Base-by-base conservation (phyloP, 139 green algal species). In the Medakamo hakoo region DNA sequence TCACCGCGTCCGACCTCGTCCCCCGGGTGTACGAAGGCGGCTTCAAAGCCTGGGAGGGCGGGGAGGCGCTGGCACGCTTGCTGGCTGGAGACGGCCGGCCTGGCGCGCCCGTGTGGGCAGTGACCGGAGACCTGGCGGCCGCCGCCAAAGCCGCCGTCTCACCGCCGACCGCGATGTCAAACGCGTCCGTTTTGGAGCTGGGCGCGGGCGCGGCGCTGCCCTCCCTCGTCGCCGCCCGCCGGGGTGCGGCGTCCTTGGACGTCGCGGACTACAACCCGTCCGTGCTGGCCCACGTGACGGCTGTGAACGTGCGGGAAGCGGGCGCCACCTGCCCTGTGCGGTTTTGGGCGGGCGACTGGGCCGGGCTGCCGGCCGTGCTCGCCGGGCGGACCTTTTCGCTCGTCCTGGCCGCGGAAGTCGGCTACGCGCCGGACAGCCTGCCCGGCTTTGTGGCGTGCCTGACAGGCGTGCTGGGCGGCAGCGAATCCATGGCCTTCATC, bases 21-120 rank as follows among this genome's bases (percentile, higher is more conserved):
- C 9, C 40, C 40, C 9, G 40, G 9, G 40, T 52, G 40, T 52
- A 52, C 40, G 40, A 52, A 86, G 84, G 86, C 16, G 86, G 86
- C 57, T 89, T 90, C 78, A 94, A 94, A 69, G 68, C 91, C 23
- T 94, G 86, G 86, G 86, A 94, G 67, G 82, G 86, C 27, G 71
- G 73, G 2, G 26, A 83, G 3, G 86, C 92, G 68, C 69, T 94
- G 60, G 80, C 72, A 26, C 49, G 70, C 3, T 77, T 71, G 32
- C 55, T 94, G 32, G 57, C 73, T 24, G 28, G 65, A 20, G 55
- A 73, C 18, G 79, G 63, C 27, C 20, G 48, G 40, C 60, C 70
- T 18, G 31, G 55, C 9, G 30, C n/a, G n/a, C n/a, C n/a, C n/a
- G n/a, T n/a, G n/a, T n/a, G n/a, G n/a, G n/a, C n/a, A n/a, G n/a